A percentile compares a stretch with the other conserved stretches of the same genome.
Conservation (phyloP, 805 yeast genomes). For the Monosporozyma aerobia region DNA sequence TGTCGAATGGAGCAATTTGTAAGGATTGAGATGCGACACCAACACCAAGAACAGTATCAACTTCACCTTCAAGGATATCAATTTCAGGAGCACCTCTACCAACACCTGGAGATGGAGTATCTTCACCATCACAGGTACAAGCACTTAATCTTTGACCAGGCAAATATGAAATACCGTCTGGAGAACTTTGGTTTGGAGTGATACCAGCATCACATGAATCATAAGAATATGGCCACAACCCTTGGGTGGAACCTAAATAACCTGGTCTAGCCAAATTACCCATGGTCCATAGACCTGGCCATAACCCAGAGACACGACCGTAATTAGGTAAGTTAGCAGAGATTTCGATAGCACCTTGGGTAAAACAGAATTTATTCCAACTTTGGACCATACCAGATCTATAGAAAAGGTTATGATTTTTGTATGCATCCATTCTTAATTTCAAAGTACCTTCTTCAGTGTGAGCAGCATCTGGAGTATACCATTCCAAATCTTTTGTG, state of each 20-base stretch:
- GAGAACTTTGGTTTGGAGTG: slow-evolving; percentile 83
- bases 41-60: slow-evolving; percentile 41
- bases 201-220: slow-evolving; percentile 88
- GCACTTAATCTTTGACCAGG: slow-evolving; percentile 73
- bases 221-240: slow-evolving; percentile 92
- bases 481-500: slow-evolving; percentile 89
- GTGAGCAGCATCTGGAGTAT: slow-evolving; percentile 80
- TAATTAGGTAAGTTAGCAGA: slow-evolving; percentile 72
- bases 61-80: slow-evolving; percentile 82
- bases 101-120: slow-evolving; percentile 77
- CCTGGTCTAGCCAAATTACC: slow-evolving; percentile 94
- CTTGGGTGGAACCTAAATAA: slow-evolving; percentile 75
- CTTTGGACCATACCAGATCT: slow-evolving; percentile 87
- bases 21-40: slow-evolving; percentile 87
- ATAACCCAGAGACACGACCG: slow-evolving; percentile 71
- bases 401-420: slow-evolving; percentile 70
- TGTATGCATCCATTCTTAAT: slow-evolving; percentile 70
- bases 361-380: slow-evolving; percentile 87
- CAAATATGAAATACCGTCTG: slow-evolving; percentile 79
- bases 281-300: slow-evolving; percentile 97
- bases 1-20: slow-evolving; percentile 89
- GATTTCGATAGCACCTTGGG: slow-evolving; percentile 72
- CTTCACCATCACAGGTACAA: slow-evolving; percentile 76
- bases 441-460: slow-evolving; percentile 66
- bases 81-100: slow-evolving; percentile 97